Conservation (phyloP, 179 eudicot genomes). For the Silene noctiflora region DNA sequence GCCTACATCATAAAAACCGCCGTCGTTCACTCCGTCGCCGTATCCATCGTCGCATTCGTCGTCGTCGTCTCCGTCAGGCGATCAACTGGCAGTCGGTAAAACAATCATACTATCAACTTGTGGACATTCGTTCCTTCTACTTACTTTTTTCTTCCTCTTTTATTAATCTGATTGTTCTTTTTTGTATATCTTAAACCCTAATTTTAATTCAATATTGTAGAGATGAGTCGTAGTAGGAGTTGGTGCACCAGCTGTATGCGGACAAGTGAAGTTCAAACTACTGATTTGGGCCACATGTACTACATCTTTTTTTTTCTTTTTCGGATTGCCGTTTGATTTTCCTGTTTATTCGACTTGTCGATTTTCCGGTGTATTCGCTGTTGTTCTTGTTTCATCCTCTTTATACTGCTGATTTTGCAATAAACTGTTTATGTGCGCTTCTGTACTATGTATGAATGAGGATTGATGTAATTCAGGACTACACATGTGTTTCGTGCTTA, state of each 20-base stretch:
- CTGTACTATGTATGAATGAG: neutral
- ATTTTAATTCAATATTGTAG: neutral
- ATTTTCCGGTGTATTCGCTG: neutral
- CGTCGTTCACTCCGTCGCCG: no score
- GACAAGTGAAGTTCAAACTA: neutral
- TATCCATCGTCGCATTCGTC: no score
- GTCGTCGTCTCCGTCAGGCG: no score
- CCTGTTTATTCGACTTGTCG: neutral
- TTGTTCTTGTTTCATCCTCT: neutral
- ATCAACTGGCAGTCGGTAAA: no score
- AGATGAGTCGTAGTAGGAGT: neutral
- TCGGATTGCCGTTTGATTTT: neutral
- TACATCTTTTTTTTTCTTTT: neutral
- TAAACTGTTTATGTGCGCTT: neutral
- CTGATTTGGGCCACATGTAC: constrained; percentile 15
- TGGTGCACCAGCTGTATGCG: constrained; percentile 9
- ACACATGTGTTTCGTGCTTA: neutral
- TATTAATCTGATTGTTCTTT: neutral
- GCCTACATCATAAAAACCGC: no score
- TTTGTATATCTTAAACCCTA: neutral
- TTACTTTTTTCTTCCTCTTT: neutral
- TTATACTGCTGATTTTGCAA: neutral
- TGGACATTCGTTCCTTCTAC: no score
- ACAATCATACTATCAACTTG: no score
- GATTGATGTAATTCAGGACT: neutral